Evolutionary conservation across 192 early-diverging fungal genomes (phyloP).

Genomic region (Ambispora gerdemannii): DNA sequence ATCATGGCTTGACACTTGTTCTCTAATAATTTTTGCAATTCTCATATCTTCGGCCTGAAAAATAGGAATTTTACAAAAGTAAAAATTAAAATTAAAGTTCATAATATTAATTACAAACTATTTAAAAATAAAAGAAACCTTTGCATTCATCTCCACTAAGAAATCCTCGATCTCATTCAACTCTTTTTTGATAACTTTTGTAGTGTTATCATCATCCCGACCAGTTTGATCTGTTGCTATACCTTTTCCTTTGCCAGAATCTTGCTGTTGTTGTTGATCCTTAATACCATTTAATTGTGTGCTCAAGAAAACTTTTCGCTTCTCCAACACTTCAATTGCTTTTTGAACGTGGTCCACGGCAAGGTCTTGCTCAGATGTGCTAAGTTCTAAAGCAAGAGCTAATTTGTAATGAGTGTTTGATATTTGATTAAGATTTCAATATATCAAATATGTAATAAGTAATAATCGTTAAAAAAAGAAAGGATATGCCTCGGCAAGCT

Average conservation of each 20-base stretch:
- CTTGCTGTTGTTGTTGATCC: conserved; percentile 24
- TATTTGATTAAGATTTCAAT: too few relatives aligned
- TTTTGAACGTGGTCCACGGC: conserved; percentile 57
- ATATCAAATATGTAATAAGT: conserved; percentile 2
- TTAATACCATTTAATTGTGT: conserved; percentile 24
- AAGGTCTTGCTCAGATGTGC: conserved; percentile 41
- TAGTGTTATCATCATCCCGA: conserved; percentile 32
- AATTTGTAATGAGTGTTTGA: conserved; percentile 64
- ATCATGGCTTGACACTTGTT: conserved; percentile 33
- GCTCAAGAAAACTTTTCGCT: conserved; percentile 45
- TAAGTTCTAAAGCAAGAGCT: conserved; percentile 61
- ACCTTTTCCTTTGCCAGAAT: conserved; percentile 50
- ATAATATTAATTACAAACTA: not conserved
- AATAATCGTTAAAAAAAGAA: too few relatives aligned
- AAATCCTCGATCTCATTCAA: conserved; percentile 59
- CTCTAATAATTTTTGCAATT: conserved; percentile 35
- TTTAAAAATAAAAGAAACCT: conserved; percentile 44
- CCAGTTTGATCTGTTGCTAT: conserved; percentile 32
- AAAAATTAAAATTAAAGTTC: conserved; percentile 3
- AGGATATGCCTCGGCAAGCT: conserved; percentile 59
- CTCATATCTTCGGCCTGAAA: conserved; percentile 42
- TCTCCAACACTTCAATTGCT: conserved; percentile 54
- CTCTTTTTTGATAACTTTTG: conserved; percentile 54
- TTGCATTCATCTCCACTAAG: conserved; percentile 62
- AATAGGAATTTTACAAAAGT: conserved; percentile 12